Base-by-base conservation (phyloP, 2,329 filamentous ascomycete species). In the Mycosphaerella sp. region DNA sequence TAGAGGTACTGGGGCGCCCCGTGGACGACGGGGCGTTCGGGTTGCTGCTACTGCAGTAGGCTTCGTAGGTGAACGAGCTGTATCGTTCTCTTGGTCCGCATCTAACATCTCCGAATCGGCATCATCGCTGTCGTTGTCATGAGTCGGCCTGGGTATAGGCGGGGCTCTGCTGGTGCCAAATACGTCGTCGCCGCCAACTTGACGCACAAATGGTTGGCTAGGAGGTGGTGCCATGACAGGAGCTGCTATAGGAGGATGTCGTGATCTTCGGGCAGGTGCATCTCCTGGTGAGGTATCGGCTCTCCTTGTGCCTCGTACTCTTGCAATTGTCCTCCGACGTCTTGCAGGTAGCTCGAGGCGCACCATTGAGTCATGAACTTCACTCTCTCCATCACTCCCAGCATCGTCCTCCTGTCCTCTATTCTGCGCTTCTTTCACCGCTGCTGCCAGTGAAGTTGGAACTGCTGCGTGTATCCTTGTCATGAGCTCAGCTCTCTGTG, bases 401-500 rank as follows among this genome's bases (percentile, higher is more conserved):
- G 52, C 47, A 12, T 55, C 60, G 58, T 8, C 60, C 58, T 55
- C 66, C 56, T 60, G 75, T 61, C 64, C 66, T 78, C 79, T 58
- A 52, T 68, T 68, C 63, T 78, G 80, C 10, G 81, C 80, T 55
- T 80, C 76, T 14, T 62, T 60, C 2, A 79, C 79, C 9, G 68
- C 68, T 0, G 64, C 64, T 44, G 60, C 65, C 47, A 81, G 55
- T 12, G 71, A 68, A 14, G 56, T 51, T 0, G 79, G 78, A 14
- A 82, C 70, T 0, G 70, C 70, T 8, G 81, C 80, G 60, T 84
- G 79, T 10, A 84, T 80, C 2, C 75, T 76, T 2, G 79, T 80
- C 80, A 83, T 82, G 40, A 84, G 64, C 64, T 71, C 76, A 13
- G 80, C 81, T 52, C 81, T 70, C 44, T 75, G 70, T 43, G 75